Percentiles rank a stretch among this genome's conserved stretches.
These are phyloP conservation scores for Salix purpurea DNA, from an alignment of 345 rosid genomes.

Conservation along the genomic window DNA sequence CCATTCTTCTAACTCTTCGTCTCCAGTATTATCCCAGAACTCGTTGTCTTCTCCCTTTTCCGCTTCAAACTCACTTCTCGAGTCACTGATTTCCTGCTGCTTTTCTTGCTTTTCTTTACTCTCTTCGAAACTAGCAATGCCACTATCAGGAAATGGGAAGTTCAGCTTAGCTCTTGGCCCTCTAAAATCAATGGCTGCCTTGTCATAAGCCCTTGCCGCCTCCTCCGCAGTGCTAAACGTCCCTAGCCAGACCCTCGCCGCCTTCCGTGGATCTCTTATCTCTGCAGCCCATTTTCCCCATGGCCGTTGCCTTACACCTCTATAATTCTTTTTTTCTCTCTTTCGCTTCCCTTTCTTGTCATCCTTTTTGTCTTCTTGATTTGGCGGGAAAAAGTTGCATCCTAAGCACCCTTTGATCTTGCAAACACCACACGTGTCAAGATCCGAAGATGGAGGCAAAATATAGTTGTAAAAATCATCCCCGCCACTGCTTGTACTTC, in stretches of 20 bases:
- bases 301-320: slow-evolving; percentile 97
- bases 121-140: not conserved
- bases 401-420: slow-evolving; percentile 64
- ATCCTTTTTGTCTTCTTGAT: slow-evolving; percentile 14
- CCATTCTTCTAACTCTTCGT: slow-evolving; percentile 44
- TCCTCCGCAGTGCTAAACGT: slow-evolving; percentile 86
- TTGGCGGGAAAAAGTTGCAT: slow-evolving; percentile 72
- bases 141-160: slow-evolving; percentile 49
- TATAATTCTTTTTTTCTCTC: slow-evolving; percentile 62
- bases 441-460: slow-evolving; percentile 28
- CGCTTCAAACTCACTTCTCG: not conserved
- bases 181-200: slow-evolving; percentile 54
- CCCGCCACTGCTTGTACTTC: not conserved
- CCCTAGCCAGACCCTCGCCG: slow-evolving; percentile 87
- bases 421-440: slow-evolving; percentile 61
- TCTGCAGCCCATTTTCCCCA: slow-evolving; percentile 99
- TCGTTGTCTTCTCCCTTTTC: slow-evolving; percentile 18
- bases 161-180: slow-evolving; percentile 48
- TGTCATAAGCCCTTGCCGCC: slow-evolving; percentile 90
- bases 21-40: slow-evolving; percentile 28
- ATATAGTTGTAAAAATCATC: not conserved
- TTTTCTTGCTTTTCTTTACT: slow-evolving; percentile 16
- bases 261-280: slow-evolving; percentile 82
- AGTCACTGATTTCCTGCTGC: not conserved
- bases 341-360: slow-evolving; percentile 19